Percentiles rank a stretch among this genome's conserved stretches.
These are phyloP conservation scores for Eimeria tenella DNA, from an alignment of 169 alveolate species.

Conservation along the genomic window DNA sequence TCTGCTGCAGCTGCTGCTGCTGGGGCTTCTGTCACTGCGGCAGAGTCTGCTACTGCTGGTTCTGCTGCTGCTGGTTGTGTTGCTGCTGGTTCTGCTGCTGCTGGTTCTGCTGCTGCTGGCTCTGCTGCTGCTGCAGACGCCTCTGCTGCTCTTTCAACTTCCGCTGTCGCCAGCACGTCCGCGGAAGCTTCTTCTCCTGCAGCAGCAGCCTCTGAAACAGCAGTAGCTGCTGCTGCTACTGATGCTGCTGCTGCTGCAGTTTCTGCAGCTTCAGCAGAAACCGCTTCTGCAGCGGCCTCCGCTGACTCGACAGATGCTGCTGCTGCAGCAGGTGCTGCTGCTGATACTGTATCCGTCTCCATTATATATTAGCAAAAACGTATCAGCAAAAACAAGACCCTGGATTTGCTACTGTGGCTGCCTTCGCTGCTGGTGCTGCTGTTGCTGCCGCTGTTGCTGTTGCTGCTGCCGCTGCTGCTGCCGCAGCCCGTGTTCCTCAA, in stretches of 20 bases:
- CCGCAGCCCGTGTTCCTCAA: neutral
- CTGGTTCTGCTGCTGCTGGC: neutral
- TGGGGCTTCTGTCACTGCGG: neutral
- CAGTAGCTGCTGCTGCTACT: neutral
- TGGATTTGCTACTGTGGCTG: neutral
- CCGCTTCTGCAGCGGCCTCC: neutral
- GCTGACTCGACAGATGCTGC: neutral
- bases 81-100: slow-evolving; percentile 2
- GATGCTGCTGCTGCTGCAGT: neutral
- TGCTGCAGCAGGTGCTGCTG: neutral
- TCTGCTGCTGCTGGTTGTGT: neutral
- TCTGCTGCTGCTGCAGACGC: slow-evolving; percentile 13
- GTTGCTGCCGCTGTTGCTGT: neutral
- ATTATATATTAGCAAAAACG: neutral
- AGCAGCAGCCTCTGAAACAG: neutral
- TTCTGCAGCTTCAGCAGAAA: neutral
- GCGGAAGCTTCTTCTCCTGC: neutral
- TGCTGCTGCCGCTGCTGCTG: slow-evolving; percentile 24
- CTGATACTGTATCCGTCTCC: neutral
- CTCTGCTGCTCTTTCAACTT: neutral
- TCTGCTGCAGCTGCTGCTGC: neutral
- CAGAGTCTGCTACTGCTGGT: neutral
- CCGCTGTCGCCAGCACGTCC: neutral
- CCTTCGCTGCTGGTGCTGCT: neutral
- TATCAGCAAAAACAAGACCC: no score